These are phyloP conservation scores for Rossbeevera mucosa DNA, from an alignment of 768 basidiomycete genomes.

Conservation along the genomic window DNA sequence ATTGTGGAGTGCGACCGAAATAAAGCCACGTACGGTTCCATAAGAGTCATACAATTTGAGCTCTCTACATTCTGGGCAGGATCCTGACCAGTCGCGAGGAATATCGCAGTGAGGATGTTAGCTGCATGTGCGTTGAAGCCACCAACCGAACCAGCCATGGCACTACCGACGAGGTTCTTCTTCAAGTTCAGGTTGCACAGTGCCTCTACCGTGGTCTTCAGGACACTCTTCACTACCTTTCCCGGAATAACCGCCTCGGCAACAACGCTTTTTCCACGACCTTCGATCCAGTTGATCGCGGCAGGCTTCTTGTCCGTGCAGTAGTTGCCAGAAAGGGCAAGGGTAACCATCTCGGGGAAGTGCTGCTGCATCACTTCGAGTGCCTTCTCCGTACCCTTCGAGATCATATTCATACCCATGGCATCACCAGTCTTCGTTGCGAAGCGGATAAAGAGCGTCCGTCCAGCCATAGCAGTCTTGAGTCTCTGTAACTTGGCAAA, in stretches of 20 bases:
- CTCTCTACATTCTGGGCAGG: constrained; percentile 99
- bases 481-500: constrained; percentile 84
- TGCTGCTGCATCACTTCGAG: constrained; percentile 69
- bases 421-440: constrained; percentile 95
- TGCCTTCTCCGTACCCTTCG: constrained; percentile 95
- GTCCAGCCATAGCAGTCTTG: constrained; percentile 88
- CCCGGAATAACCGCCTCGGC: constrained; percentile 94
- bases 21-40: constrained; percentile 78
- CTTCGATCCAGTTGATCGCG: constrained; percentile 99
- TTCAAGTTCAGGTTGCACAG: constrained; percentile 89
- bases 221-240: constrained; percentile 76
- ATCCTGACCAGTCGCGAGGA: constrained; percentile 95
- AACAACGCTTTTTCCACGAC: constrained; percentile 95
- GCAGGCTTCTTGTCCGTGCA: constrained; percentile 99
- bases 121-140: constrained; percentile 99
- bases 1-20: constrained; percentile 1
- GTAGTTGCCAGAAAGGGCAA: constrained; percentile 94
- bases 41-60: constrained; percentile 96
- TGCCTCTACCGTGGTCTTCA: constrained; percentile 92
- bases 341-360: constrained; percentile 88
- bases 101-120: constrained; percentile 94
- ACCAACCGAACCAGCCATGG: constrained; percentile 95
- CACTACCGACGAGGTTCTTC: constrained; percentile 97
- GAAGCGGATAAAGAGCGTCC: constrained; percentile 91
- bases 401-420: constrained; percentile 99